Evolutionary conservation across 2,329 filamentous ascomycete species (phyloP), one percentile per base, ranked within the genome.

Genomic region (Fusarium fracticaudum): DNA sequence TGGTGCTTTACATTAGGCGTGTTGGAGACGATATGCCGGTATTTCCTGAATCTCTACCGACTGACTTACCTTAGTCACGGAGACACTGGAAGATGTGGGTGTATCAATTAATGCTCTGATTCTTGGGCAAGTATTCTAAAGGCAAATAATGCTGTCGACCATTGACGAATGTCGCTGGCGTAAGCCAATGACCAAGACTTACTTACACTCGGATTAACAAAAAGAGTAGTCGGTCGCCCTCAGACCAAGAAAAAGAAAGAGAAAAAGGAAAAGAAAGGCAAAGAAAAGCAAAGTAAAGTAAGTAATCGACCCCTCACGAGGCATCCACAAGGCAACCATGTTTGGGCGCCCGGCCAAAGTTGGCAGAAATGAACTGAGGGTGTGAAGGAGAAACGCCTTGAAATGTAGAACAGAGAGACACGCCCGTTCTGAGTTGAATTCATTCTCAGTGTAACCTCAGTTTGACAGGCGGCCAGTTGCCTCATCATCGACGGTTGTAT

Each of bases 391-490:
- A 43, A 41, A 31, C 51, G 67, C 67, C 51, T 44, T 60, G 43
- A 37, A 51, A 35, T 31, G 29, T 22, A 38, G 18, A 38, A 26
- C 6, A 44, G 20, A 58, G 31, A 35, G 33, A 26, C 41, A 59
- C 43, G 22, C 40, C 55, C 41, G 31, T 50, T 50, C 41, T n/a
- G 24, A 50, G 41, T 50, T 26, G 15, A 29, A 37, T 29, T 22
- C 24, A 15, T 45, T 38, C 35, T 29, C 35, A 55, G 67, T 65
- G 50, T 41, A 71, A 71, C 67, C 57, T 41, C 55, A 43, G 41
- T 62, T 62, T 57, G 61, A 63, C 69, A 64, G 53, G 64, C 68
- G 57, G 51, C 38, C 45, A 35, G 68, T 68, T 72, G 69, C 63
- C 68, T 68, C 33, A 63, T 58, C 53, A 44, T 68, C 57, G 41